These are phyloP conservation scores for Penicillium sp. DNA, from an alignment of 2,329 filamentous ascomycete species.

Conservation along the genomic window DNA sequence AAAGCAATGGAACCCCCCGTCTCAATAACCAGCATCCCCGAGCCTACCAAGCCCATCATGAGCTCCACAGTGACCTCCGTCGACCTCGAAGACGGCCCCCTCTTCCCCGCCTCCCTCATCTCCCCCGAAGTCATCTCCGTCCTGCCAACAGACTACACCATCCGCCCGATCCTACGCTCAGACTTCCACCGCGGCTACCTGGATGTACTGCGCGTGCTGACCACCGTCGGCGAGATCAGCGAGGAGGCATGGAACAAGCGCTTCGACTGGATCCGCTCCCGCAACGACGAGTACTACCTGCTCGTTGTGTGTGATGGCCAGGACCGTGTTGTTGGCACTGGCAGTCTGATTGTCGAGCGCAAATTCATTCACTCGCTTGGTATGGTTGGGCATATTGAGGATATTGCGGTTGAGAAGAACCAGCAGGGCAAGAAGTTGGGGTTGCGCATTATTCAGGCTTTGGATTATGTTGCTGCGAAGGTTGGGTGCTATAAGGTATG, in stretches of 20 bases:
- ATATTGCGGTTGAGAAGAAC: slow-evolving; percentile 90
- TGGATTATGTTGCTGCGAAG: slow-evolving; percentile 81
- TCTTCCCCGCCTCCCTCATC: slow-evolving; percentile 75
- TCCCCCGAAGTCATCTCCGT: slow-evolving; percentile 66
- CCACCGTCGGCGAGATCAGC: slow-evolving; percentile 82
- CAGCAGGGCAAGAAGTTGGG: slow-evolving; percentile 98
- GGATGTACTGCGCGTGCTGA: slow-evolving; percentile 84
- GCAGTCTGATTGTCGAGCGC: slow-evolving; percentile 83
- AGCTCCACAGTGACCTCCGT: slow-evolving; percentile 19
- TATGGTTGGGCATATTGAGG: slow-evolving; percentile 87
- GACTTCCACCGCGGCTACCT: slow-evolving; percentile 83
- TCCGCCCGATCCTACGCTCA: slow-evolving; percentile 71
- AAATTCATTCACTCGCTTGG: slow-evolving; percentile 57
- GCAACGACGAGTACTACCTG: slow-evolving; percentile 76
- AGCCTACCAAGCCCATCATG: slow-evolving; percentile 17
- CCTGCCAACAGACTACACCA: slow-evolving; percentile 74
- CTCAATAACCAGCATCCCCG: slow-evolving; percentile 13
- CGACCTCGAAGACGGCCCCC: slow-evolving; percentile 48
- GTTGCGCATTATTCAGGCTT: slow-evolving; percentile 83
- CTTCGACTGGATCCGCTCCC: slow-evolving; percentile 73
- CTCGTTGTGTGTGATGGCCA: slow-evolving; percentile 75
- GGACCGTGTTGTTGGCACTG: slow-evolving; percentile 76
- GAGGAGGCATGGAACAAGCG: slow-evolving; percentile 70
- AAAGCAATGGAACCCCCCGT: slow-evolving; percentile 19
- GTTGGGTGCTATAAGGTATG: slow-evolving; percentile 85